These are phyloP conservation scores for Alternaria sp. DNA, from an alignment of 2,329 filamentous ascomycete genomes.

Conservation along the genomic window DNA sequence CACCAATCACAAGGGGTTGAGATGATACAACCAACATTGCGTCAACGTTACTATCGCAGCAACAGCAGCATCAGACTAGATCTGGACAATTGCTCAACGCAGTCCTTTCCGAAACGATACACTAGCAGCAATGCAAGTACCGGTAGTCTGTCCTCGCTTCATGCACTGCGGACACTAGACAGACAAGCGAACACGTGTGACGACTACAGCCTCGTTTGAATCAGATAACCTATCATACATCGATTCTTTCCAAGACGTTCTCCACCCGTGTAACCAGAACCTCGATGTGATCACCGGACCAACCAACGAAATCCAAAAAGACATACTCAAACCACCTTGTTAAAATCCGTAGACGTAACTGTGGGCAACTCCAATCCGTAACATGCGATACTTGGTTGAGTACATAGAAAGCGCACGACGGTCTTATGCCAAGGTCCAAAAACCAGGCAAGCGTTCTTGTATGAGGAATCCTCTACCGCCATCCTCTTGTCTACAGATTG, in stretches of 20 bases:
- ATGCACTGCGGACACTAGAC: conserved; percentile 34
- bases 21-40: neutral
- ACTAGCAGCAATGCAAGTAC: conserved; percentile 6
- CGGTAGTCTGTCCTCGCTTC: conserved; percentile 19
- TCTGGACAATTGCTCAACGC: neutral
- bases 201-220: conserved; percentile 8
- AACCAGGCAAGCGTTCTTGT: conserved; percentile 4
- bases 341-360: neutral
- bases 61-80: neutral
- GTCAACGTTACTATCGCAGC: neutral
- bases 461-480: conserved; percentile 39
- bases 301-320: conserved; percentile 1
- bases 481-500: conserved; percentile 25
- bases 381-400: conserved; percentile 20
- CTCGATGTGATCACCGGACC: conserved; percentile 3
- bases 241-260: conserved; percentile 1
- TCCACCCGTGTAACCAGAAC: conserved; percentile 9
- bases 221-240: conserved; percentile 21
- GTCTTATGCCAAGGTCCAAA: conserved; percentile 11
- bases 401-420: conserved; percentile 22
- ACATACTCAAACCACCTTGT: neutral
- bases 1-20: conserved; percentile 6
- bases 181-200: conserved; percentile 30
- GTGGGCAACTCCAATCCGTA: conserved; percentile 9
- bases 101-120: neutral